Base-by-base conservation (phyloP, 257 asterid species). In the Rhazya stricta region DNA sequence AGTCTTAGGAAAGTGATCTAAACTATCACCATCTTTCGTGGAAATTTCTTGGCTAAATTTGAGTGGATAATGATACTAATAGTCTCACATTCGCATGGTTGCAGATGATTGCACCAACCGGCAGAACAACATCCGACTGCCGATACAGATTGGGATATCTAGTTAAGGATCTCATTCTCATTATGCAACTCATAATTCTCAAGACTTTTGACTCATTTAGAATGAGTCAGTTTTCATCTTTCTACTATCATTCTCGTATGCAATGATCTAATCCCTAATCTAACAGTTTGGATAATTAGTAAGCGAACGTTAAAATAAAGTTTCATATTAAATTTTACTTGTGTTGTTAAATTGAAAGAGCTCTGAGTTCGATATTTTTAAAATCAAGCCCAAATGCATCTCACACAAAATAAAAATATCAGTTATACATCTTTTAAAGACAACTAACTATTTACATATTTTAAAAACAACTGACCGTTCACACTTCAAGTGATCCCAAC, bases 41-140 rank as follows among this genome's bases (percentile, higher is more conserved):
- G 71, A 66, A 66, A 37, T 66, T 66, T 37, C 71, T 21, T 43
- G 2, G 50, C 50, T 63, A 63, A 54, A 63, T 63, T 45, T 63
- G 69, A 34, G 69, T 16, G 43, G 71, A 66, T 66, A 37, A 66
- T 11, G 71, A 8, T 18, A 36, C 27, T 36, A 23, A 36, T 65
- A 6, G 25, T 65, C 70, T 65, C 46, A 15, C 6, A 42, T 36
- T 19, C 30, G 18, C 46, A 65, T 29, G 39, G 43, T 6, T 32
- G 42, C 68, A 34, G 69, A 45, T 9, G 48, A 36, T 21, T 65
- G 23, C 1, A 65, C 29, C 50, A 66, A 66, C 71, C 71, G 71
- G 71, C 71, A 66, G 29, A 66, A 66, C 25, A 37, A 66, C 48
- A 66, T 66, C 29, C 19, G 23, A 37, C 16, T 36, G 9, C 18